These are phyloP conservation scores for Trichoderma sp. DNA, from an alignment of 2,329 filamentous ascomycete species.

Conservation along the genomic window DNA sequence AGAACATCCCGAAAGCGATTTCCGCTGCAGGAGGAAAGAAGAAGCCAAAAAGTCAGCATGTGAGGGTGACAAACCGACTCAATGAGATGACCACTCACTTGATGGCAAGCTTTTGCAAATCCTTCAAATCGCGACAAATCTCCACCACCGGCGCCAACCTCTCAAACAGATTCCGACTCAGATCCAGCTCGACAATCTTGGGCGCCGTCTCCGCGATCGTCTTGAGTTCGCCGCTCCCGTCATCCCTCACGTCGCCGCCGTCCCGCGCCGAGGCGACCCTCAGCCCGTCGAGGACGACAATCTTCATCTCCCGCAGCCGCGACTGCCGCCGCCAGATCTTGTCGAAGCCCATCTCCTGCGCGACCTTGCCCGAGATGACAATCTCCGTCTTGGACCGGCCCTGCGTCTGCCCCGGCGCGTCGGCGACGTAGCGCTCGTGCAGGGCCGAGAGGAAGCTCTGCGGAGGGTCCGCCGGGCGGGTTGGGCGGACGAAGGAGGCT, in stretches of 20 bases:
- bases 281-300: conserved; percentile 80
- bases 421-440: conserved; percentile 78
- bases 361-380: conserved; percentile 75
- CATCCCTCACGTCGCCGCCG: conserved; percentile 36
- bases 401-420: conserved; percentile 43
- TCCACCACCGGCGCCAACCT: conserved; percentile 65
- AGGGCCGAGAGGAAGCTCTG: conserved; percentile 79
- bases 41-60: not conserved
- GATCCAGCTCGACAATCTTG: conserved; percentile 75
- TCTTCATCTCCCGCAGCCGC: conserved; percentile 73
- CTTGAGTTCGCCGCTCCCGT: conserved; percentile 35
- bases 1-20: conserved; percentile 66
- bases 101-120: conserved; percentile 66
- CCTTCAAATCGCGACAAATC: conserved; percentile 71
- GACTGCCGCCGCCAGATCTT: conserved; percentile 84
- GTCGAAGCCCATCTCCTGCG: conserved; percentile 92
- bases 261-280: conserved; percentile 53
- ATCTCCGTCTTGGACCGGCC: conserved; percentile 54
- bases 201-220: conserved; percentile 58
- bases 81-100: conserved; percentile 68
- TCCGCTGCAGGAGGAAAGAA: conserved; percentile 55
- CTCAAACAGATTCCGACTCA: conserved; percentile 82
- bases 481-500: conserved; percentile 85
- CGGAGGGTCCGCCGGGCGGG: conserved; percentile 66
- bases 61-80: not conserved